Percentiles rank a stretch among this genome's conserved stretches.
phyloP scores from a whole-genome alignment of 2,329 filamentous ascomycete species.

The Akanthomyces dipterigenus region DNA sequence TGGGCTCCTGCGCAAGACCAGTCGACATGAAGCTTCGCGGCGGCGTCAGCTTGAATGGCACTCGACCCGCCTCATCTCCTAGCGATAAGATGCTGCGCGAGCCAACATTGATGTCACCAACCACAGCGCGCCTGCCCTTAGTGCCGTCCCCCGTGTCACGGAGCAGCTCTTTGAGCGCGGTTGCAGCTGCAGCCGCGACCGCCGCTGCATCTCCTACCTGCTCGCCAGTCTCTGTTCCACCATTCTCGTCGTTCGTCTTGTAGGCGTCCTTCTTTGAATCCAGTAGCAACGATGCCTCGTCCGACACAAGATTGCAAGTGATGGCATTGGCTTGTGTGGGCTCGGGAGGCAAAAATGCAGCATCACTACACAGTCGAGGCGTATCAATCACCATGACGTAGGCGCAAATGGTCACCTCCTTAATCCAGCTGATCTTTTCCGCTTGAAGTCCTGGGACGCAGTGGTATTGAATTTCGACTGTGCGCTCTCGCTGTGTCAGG shows the following conservation, averaged over 20 bases:
- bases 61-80: constrained; percentile 41
- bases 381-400: constrained; percentile 94
- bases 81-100: constrained; percentile 41
- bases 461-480: constrained; percentile 74
- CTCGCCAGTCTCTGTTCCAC: constrained; percentile 17
- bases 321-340: constrained; percentile 72
- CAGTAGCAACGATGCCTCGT: constrained; percentile 11
- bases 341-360: constrained; percentile 76
- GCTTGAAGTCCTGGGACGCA: constrained; percentile 68
- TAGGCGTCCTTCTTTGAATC: constrained; percentile 15
- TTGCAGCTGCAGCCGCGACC: not conserved
- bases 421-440: constrained; percentile 85
- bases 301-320: constrained; percentile 65
- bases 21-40: constrained; percentile 34
- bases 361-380: constrained; percentile 77
- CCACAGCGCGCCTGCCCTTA: constrained; percentile 34
- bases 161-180: constrained; percentile 11
- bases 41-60: constrained; percentile 37
- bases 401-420: constrained; percentile 83
- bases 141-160: not conserved
- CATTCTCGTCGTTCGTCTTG: constrained; percentile 36
- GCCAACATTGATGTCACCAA: constrained; percentile 49
- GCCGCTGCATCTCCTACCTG: constrained; percentile 5
- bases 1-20: constrained; percentile 18
- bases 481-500: constrained; percentile 72